Percentiles rank a stretch among this genome's conserved stretches.
These are phyloP conservation scores for Candida sp. DNA, from an alignment of 1,139 yeast genomes.

Conservation along the genomic window DNA sequence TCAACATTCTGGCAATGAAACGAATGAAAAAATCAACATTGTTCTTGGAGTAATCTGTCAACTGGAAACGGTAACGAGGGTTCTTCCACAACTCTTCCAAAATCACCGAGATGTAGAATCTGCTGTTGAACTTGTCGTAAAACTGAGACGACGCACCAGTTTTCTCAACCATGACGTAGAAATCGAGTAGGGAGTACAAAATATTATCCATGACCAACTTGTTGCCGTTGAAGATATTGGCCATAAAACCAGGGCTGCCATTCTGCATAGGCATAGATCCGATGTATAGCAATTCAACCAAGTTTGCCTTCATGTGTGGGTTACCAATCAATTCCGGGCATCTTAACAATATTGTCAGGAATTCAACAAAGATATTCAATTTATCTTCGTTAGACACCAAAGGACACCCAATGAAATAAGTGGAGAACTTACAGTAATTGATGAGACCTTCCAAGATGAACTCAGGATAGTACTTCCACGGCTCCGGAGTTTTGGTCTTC, in stretches of 20 bases:
- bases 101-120: conserved; percentile 86
- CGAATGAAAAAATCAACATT: conserved; percentile 85
- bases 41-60: conserved; percentile 65
- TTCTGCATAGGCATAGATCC: conserved; percentile 69
- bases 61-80: conserved; percentile 67
- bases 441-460: conserved; percentile 84
- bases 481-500: conserved; percentile 67
- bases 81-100: conserved; percentile 85
- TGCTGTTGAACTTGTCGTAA: conserved; percentile 91
- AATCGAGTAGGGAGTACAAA: conserved; percentile 82
- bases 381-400: conserved; percentile 55
- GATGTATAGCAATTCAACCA: conserved; percentile 78
- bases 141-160: conserved; percentile 97
- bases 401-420: conserved; percentile 65
- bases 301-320: conserved; percentile 88
- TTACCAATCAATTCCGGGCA: conserved; percentile 89
- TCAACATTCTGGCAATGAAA: conserved; percentile 92
- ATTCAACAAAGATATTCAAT: conserved; percentile 66
- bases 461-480: conserved; percentile 89
- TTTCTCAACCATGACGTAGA: conserved; percentile 93
- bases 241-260: conserved; percentile 75
- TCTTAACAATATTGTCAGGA: conserved; percentile 74
- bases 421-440: conserved; percentile 69
- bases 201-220: conserved; percentile 67
- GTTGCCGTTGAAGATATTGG: conserved; percentile 65